These are phyloP conservation scores for Laburnicola sp. DNA, from an alignment of 2,329 filamentous ascomycete genomes.

Conservation along the genomic window DNA sequence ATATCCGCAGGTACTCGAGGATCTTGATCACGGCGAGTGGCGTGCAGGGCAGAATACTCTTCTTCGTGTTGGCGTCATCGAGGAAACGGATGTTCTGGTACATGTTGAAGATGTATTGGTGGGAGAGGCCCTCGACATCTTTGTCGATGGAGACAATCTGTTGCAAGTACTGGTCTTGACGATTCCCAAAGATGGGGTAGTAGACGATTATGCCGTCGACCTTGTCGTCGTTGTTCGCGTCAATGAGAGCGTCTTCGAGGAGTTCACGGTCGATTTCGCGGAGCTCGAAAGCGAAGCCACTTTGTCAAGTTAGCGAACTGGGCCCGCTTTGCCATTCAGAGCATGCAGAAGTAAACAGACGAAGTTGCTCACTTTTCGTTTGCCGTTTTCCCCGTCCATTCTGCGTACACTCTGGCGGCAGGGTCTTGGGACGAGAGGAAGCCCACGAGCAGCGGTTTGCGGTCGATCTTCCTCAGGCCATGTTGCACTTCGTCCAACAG, in stretches of 20 bases:
- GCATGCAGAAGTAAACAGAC: constrained; percentile 11
- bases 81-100: constrained; percentile 97
- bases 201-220: constrained; percentile 96
- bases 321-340: background rate
- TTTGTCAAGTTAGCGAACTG: constrained; percentile 42
- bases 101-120: constrained; percentile 98
- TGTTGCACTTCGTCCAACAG: constrained; percentile 77
- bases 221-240: constrained; percentile 74
- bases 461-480: constrained; percentile 71
- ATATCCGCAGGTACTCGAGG: constrained; percentile 91
- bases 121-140: constrained; percentile 93
- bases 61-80: constrained; percentile 77
- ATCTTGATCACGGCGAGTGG: constrained; percentile 97
- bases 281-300: constrained; percentile 87
- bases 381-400: constrained; percentile 97
- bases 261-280: constrained; percentile 81
- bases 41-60: constrained; percentile 93
- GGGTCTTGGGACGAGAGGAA: constrained; percentile 93
- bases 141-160: constrained; percentile 88
- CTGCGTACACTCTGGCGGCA: constrained; percentile 88
- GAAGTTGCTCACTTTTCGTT: constrained; percentile 78
- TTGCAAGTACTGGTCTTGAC: constrained; percentile 92
- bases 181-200: constrained; percentile 93
- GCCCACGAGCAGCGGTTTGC: constrained; percentile 78
- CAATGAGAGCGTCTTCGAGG: constrained; percentile 85